Evolutionary conservation across 2,329 filamentous ascomycete species (phyloP).

Genomic region (Ophiosphaerella korrae): DNA sequence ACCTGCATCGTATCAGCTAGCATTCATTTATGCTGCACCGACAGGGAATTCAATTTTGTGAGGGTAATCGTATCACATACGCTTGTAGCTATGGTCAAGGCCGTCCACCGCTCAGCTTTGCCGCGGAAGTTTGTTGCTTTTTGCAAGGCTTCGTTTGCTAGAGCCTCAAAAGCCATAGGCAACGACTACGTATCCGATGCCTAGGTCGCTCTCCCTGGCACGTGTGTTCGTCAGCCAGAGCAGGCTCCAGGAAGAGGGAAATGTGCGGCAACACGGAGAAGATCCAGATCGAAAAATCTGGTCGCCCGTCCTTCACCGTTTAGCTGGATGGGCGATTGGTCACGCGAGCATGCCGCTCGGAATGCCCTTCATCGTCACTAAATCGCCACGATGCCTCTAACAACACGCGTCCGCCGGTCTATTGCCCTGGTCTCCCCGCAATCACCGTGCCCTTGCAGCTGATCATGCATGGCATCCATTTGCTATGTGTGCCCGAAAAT

Average conservation of each 20-base stretch:
- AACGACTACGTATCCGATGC: conserved; percentile 11
- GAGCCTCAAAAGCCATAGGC: conserved; percentile 32
- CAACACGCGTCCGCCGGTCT: conserved; percentile 13
- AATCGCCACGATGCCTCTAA: conserved; percentile 26
- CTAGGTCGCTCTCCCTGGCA: conserved; percentile 17
- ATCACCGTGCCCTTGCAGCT: conserved; percentile 47
- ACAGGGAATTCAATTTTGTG: conserved; percentile 21
- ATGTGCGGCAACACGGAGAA: conserved; percentile 17
- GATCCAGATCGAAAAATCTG: conserved; percentile 19
- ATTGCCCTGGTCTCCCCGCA: conserved; percentile 44
- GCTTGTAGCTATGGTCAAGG: conserved; percentile 11
- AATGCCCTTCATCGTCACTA: conserved; percentile 30
- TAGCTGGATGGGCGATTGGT: conserved; percentile 16
- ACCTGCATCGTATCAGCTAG: conserved; percentile 24
- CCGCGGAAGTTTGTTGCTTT: conserved; percentile 1
- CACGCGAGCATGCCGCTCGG: conserved; percentile 28
- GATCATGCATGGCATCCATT: conserved; percentile 45
- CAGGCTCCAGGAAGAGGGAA: conserved; percentile 18
- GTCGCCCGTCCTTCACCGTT: conserved; percentile 18
- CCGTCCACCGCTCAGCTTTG: conserved; percentile 8
- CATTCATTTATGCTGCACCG: conserved; percentile 17
- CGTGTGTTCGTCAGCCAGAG: conserved; percentile 14
- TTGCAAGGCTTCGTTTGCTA: conserved; percentile 9
- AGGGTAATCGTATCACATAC: conserved; percentile 42
- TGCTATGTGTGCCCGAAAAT: conserved; percentile 39